Percentiles rank a stretch among this genome's conserved stretches.
phyloP scores from a whole-genome alignment of 805 yeast species.

The Teunomyces funiuensis region DNA sequence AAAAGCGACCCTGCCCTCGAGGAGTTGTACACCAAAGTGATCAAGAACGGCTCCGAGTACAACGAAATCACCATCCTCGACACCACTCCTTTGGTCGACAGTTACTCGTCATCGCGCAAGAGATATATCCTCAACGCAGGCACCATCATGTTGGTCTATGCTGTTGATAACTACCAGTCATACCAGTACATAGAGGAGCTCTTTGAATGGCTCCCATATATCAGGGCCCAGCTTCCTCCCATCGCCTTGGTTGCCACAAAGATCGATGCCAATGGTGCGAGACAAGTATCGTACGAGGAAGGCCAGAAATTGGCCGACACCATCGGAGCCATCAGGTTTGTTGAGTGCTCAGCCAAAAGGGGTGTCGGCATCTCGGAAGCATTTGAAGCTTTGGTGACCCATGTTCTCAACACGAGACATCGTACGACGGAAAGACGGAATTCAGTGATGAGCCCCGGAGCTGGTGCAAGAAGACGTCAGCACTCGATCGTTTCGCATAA shows the following conservation, averaged over 20 bases:
- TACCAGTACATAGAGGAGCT: conserved; percentile 30
- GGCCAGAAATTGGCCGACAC: conserved; percentile 27
- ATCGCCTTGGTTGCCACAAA: conserved; percentile 32
- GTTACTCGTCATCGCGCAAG: conserved; percentile 24
- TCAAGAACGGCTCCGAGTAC: conserved; percentile 17
- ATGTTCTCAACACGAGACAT: conserved; percentile 1
- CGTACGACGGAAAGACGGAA: not conserved
- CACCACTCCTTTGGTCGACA: conserved; percentile 24
- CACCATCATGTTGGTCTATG: conserved; percentile 30
- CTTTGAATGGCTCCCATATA: conserved; percentile 20
- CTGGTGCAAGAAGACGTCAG: not conserved
- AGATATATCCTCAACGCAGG: conserved; percentile 30
- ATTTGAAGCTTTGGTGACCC: conserved; percentile 27
- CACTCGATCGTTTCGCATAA: not conserved
- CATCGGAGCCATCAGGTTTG: conserved; percentile 26
- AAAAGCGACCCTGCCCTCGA: conserved; percentile 22
- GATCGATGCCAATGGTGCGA: conserved; percentile 22
- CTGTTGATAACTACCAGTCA: conserved; percentile 26
- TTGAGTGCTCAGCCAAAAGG: conserved; percentile 27
- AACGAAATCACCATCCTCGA: conserved; percentile 35
- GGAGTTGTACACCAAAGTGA: conserved; percentile 23
- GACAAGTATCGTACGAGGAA: conserved; percentile 30
- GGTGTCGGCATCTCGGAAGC: conserved; percentile 24
- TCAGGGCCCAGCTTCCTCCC: conserved; percentile 27
- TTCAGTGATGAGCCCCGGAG: not conserved